Conservation (phyloP, 495 filamentous ascomycete species). For the Bacidia gigantensis region DNA sequence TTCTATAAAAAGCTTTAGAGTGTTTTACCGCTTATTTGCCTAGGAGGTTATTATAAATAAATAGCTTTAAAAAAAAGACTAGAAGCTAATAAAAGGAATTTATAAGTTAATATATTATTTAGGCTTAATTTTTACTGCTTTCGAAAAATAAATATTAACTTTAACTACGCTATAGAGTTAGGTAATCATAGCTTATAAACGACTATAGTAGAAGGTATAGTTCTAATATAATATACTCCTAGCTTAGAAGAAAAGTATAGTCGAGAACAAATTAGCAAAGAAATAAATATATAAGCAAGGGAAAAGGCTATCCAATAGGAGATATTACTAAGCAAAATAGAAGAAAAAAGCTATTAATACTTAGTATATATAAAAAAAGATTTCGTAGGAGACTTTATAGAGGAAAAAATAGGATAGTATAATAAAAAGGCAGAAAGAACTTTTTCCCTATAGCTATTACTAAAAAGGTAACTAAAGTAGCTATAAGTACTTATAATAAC, state of each 20-base stretch:
- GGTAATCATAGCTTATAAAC: constrained; percentile 10
- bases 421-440: neutral
- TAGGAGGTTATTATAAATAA: constrained; percentile 28
- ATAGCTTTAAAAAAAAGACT: constrained; percentile 25
- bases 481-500: neutral
- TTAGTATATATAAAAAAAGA: constrained; percentile 26
- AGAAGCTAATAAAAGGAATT: constrained; percentile 24
- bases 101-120: constrained; percentile 30
- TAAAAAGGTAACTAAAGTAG: neutral
- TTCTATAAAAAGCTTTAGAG: constrained; percentile 20
- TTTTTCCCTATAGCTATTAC: neutral
- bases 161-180: constrained; percentile 11
- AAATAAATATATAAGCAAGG: constrained; percentile 21
- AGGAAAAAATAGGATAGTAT: constrained; percentile 2
- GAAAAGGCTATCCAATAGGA: constrained; percentile 7
- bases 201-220: constrained; percentile 15
- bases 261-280: constrained; percentile 16
- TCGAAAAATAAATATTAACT: constrained; percentile 2
- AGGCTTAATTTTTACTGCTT: constrained; percentile 22
- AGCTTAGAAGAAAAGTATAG: constrained; percentile 17
- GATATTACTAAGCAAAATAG: constrained; percentile 21
- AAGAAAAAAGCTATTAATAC: constrained; percentile 16
- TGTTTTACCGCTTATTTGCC: constrained; percentile 18
- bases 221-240: constrained; percentile 20
- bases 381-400: constrained; percentile 16